Evolutionary conservation across 768 basidiomycete genomes (phyloP), one percentile per base, ranked within the genome.

Genomic region (Amanita brunnescens): DNA sequence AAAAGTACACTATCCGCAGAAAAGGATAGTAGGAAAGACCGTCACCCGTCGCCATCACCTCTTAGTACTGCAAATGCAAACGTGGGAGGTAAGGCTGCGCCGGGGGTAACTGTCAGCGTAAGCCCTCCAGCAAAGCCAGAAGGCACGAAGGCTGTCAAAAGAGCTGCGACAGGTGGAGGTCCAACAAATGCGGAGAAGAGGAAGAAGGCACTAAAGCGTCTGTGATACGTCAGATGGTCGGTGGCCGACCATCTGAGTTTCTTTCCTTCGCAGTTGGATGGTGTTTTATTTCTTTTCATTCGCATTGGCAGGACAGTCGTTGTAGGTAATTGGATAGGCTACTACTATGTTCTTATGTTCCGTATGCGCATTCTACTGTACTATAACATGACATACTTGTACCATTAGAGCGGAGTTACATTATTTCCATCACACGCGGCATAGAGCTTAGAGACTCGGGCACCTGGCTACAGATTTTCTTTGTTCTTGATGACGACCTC

Each of bases 131-230:
- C 69, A 1, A 58, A 68, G 46, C 54, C 71, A 4, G 62, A 70
- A 10, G 68, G 67, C 3, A 69, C 76, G 7, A 90, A 87, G 63
- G 78, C 85, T 0, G 75, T 85, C 47, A 90, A 89, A 66, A 71
- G 87, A 45, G 73, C 81, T 13, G 80, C 84, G 1, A 76, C 81
- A 0, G 74, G 75, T 1, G 70, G 67, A 9, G 72, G 64, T 0
- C 62, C 68, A 5, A 75, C 73, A 2, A 80, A 80, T 1, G 80
- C 78, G 2, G 88, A 90, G 68, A 91, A 91, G 71, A 74, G 90
- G 65, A 91, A 91, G 77, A 91, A 91, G 73, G 90, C 89, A 3
- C 67, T 91, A 58, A 91, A 87, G 68, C 74, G 89, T 56, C 67
- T 91, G 65, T 91, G 56, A 67, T 49, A 46, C 33, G 7, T 23